Base-by-base conservation (phyloP, 2,329 filamentous ascomycete genomes). In the Trichoderma pleuroti region DNA sequence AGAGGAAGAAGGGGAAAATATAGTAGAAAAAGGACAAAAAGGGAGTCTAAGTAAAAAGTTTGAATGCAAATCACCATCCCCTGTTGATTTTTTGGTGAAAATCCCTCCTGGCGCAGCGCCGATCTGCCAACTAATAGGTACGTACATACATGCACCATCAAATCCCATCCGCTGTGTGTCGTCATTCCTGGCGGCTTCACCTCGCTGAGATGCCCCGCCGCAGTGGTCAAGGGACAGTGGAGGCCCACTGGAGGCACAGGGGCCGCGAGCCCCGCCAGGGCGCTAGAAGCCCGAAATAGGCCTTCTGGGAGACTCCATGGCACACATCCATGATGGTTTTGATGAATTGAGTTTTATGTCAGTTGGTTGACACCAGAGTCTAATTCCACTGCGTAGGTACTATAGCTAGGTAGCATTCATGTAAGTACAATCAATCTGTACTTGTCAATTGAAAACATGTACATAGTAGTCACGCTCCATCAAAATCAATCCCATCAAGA, bases 171-270 rank as follows among this genome's bases (percentile, higher is more conserved):
- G 34, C 52, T 26, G 34, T 32, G 68, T 70, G 68, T 70, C 68
- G 68, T 70, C 68, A 70, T 59, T 59, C 24, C 57, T 8, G 68
- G 61, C 59, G 65, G 54, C 65, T 60, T 59, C 54, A 60, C 36
- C 32, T 57, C 65, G 56, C 60, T 70, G 60, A 62, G 32, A 42
- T 57, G 59, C 59, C 59, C 68, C 67, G 59, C 67, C 67, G n/a
- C 16, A 68, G 36, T 36, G 54, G 65, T 54, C 6, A 16, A 34
- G 61, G n/a, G 5, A 68, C 65, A 68, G 54, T n/a, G 64, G 39
- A 16, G n/a, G n/a, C n/a, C n/a, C 26, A 28, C 3, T 28, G 26
- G 26, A 28, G 26, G 26, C 26, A 42, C 39, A 42, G 39, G 39
- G 65, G 54, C 54, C 65, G 65, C 12, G 14, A 28, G 39, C 62